Evolutionary conservation across 805 yeast species (phyloP), one percentile per base, ranked within the genome.

Genomic region (Barnettozyma siamensis): DNA sequence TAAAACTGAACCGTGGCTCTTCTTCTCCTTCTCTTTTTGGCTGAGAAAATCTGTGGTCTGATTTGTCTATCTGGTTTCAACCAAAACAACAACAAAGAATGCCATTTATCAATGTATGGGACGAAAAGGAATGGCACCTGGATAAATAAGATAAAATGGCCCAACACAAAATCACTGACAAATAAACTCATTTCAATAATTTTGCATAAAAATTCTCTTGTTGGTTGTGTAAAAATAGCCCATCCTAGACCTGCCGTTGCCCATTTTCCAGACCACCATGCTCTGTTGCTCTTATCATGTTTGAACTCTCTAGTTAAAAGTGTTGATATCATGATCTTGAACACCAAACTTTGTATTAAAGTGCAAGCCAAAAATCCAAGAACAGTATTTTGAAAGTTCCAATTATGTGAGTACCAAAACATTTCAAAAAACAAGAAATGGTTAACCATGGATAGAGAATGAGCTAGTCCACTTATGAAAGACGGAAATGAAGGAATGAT

Each of bases 221-320:
- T 45, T 4, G 84, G 84, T 42, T 78, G 84, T 2, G 79, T 67
- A 8, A 79, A 43, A 0, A 72, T 60, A 33, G 69, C 60, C 73
- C 75, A 71, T 0, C 83, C 82, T 9, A 79, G 57, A 0, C 76
- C 79, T 0, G 81, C 66, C 1, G 68, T 66, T 7, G 73, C 45
- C 86, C 86, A 80, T 48, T 70, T 73, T 0, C 86, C 85, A 2
- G 84, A 74, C 84, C 85, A 79, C 83, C 83, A 78, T 0, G 87
- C 80, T 36, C 67, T 62, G 49, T 79, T 83, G 0, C 79, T 58
- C 40, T 65, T 64, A 45, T 72, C 80, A 44, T 70, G 75, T 37
- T 68, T 67, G 42, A 72, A 65, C 53, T 83, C 89, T 33, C 78
- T 67, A 7, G 79, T 69, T 33, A 82, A 55, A 5, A 80, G 54